Evolutionary conservation across 1,139 yeast genomes (phyloP).

Genomic region (Diutina rugosa): DNA sequence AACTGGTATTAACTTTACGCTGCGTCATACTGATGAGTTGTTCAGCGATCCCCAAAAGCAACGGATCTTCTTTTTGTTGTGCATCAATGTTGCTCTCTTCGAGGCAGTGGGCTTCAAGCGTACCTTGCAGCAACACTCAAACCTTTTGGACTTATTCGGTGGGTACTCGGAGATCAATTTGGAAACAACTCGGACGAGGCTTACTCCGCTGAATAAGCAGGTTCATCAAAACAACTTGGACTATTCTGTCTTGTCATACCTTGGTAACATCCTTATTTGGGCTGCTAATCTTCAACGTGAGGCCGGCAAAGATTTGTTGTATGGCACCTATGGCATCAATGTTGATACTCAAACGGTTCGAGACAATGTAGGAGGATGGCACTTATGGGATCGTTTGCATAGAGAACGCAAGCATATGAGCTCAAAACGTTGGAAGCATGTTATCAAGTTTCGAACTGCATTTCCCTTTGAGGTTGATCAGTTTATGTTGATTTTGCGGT

Average conservation of each 20-base stretch:
- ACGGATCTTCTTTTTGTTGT: slow-evolving; percentile 17
- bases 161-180: slow-evolving; percentile 22
- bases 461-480: slow-evolving; percentile 32
- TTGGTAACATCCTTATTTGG: slow-evolving; percentile 33
- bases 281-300: slow-evolving; percentile 16
- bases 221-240: slow-evolving; percentile 23
- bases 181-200: slow-evolving; percentile 20
- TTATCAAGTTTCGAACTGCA: slow-evolving; percentile 24
- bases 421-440: slow-evolving; percentile 34
- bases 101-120: slow-evolving; percentile 26
- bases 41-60: slow-evolving; percentile 16
- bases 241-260: slow-evolving; percentile 24
- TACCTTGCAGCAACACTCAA: slow-evolving; percentile 14
- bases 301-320: slow-evolving; percentile 5
- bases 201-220: slow-evolving; percentile 19
- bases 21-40: slow-evolving; percentile 14
- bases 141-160: slow-evolving; percentile 19
- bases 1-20: slow-evolving; percentile 16
- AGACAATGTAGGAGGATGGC: slow-evolving; percentile 26
- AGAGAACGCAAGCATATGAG: slow-evolving; percentile 23
- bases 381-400: slow-evolving; percentile 30
- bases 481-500: slow-evolving; percentile 26
- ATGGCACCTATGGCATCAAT: slow-evolving; percentile 11
- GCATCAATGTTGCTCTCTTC: slow-evolving; percentile 25
- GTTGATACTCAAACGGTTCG: slow-evolving; percentile 11